A percentile compares a stretch with the other conserved stretches of the same genome.
Conservation (phyloP, 1,139 yeast species). For the Pneumocystis oryctolagi region DNA sequence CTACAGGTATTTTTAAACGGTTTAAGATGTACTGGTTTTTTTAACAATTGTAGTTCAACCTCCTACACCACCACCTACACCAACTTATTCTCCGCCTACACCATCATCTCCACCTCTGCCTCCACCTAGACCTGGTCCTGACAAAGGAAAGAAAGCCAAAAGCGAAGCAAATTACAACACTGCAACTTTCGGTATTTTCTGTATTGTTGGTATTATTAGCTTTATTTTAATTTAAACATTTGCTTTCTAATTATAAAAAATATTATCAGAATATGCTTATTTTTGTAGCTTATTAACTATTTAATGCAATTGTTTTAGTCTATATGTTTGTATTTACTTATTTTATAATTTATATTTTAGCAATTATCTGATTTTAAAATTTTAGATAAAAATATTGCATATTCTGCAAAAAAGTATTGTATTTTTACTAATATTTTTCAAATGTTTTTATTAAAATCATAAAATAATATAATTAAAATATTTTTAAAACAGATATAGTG, state of each 20-base stretch:
- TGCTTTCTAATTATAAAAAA: neutral
- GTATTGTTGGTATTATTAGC: neutral
- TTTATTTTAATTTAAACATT: neutral
- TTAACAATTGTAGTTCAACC: neutral
- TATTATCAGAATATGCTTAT: neutral
- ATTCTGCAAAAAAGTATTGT: no score
- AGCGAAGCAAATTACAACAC: neutral
- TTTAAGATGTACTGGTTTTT: neutral
- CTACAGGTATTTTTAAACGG: neutral
- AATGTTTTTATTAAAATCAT: no score
- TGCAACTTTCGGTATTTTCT: neutral
- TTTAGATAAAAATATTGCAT: no score
- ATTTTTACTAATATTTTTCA: no score
- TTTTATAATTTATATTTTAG: neutral
- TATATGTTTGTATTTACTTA: neutral
- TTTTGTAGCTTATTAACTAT: neutral
- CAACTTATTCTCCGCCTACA: neutral
- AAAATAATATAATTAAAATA: no score
- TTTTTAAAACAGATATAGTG: neutral
- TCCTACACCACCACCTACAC: neutral
- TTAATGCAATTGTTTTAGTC: neutral
- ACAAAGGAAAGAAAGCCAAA: neutral
- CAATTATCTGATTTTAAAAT: no score
- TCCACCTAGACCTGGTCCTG: neutral
- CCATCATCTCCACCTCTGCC: neutral